Conservation (phyloP, 2,329 filamentous ascomycete species). For the Botrytis cinerea region DNA sequence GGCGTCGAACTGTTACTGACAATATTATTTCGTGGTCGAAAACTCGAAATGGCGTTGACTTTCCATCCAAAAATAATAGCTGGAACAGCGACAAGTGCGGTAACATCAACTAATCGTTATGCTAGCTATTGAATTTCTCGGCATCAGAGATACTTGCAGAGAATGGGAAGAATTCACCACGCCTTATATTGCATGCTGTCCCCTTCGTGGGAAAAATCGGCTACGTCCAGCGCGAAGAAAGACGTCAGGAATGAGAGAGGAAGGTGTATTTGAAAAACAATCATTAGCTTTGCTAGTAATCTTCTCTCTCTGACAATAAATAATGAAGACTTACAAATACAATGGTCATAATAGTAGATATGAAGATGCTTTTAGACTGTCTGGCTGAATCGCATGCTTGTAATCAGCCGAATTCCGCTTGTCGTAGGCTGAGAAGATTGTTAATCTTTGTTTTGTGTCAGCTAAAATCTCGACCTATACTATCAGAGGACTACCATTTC, state of each 20-base stretch:
- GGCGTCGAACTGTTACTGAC: background rate
- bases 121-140: background rate
- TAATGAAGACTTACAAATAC: conserved; percentile 30
- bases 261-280: background rate
- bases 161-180: background rate
- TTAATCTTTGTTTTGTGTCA: conserved; percentile 51
- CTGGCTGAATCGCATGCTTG: conserved; percentile 35
- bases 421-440: conserved; percentile 54
- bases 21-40: background rate
- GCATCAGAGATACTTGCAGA: background rate
- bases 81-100: background rate
- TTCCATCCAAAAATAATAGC: background rate
- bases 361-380: conserved; percentile 41
- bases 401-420: conserved; percentile 37
- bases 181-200: background rate
- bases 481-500: conserved; percentile 40
- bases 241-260: conserved; percentile 3
- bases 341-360: conserved; percentile 42
- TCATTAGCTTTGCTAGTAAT: background rate
- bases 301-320: too few relatives aligned
- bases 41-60: background rate
- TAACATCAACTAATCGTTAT: background rate
- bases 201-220: background rate
- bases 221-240: background rate
- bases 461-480: conserved; percentile 55